phyloP scores from a whole-genome alignment of 1,284 basidiomycete species.

The Malassezia yamatoensis region DNA sequence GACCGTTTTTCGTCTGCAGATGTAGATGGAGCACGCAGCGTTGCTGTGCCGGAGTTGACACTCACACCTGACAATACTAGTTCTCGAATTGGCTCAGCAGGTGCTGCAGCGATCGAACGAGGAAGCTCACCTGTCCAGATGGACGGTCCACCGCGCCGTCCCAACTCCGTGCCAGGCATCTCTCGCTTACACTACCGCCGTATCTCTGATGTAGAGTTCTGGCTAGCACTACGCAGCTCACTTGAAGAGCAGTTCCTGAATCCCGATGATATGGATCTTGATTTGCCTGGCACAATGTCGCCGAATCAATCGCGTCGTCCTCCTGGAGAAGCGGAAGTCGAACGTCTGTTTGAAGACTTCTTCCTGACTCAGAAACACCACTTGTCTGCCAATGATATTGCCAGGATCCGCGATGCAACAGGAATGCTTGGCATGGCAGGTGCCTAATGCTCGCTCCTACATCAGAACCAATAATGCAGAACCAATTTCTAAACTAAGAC shows the following conservation, averaged over 20 bases:
- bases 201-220: conserved; percentile 34
- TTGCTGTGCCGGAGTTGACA: conserved; percentile 41
- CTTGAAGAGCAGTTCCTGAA: conserved; percentile 34
- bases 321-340: conserved; percentile 38
- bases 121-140: conserved; percentile 11
- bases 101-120: not conserved
- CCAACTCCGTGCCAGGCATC: conserved; percentile 26
- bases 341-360: conserved; percentile 43
- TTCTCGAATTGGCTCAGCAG: conserved; percentile 7
- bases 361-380: conserved; percentile 42
- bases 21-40: conserved; percentile 19
- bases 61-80: conserved; percentile 36
- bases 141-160: conserved; percentile 17
- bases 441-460: conserved; percentile 9
- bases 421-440: conserved; percentile 43
- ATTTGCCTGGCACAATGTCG: not conserved
- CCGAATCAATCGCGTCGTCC: conserved; percentile 6
- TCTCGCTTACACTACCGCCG: conserved; percentile 33
- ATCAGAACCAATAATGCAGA: too few relatives aligned
- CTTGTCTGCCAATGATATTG: conserved; percentile 39
- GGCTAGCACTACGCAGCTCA: conserved; percentile 30
- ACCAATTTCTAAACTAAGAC: too few relatives aligned
- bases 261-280: conserved; percentile 1
- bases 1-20: conserved; percentile 18
- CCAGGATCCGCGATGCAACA: conserved; percentile 36